Conservation (phyloP, 164 flowering plant genomes). For the Sedum album region DNA sequence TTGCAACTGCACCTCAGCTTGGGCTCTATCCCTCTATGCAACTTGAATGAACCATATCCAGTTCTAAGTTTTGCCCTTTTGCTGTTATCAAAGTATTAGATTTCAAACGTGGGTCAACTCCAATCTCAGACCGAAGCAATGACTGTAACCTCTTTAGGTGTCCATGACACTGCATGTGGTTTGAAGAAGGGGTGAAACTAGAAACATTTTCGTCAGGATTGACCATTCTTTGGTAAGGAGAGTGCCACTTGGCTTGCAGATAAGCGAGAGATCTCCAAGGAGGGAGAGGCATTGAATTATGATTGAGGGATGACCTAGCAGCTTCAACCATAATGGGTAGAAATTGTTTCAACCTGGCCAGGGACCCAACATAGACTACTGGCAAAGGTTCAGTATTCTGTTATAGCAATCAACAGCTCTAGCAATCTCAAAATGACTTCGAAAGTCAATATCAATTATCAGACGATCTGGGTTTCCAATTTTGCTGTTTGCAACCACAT, state of each 20-base stretch:
- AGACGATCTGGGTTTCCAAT: slow-evolving; percentile 48
- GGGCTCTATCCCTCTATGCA: neutral
- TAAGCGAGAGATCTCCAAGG: slow-evolving; percentile 95
- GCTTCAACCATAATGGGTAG: slow-evolving; percentile 87
- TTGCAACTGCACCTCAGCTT: neutral
- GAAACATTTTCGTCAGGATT: slow-evolving; percentile 21
- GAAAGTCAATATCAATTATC: slow-evolving; percentile 75
- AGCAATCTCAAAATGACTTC: slow-evolving; percentile 93
- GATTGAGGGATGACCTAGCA: slow-evolving; percentile 68
- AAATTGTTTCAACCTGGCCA: slow-evolving; percentile 48
- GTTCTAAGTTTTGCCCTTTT: slow-evolving; percentile 31
- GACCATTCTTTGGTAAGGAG: slow-evolving; percentile 44
- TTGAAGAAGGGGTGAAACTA: slow-evolving; percentile 6
- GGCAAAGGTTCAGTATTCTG: slow-evolving; percentile 61
- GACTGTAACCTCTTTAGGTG: slow-evolving; percentile 53
- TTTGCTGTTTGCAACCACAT: slow-evolving; percentile 32
- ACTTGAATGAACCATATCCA: neutral
- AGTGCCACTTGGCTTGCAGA: slow-evolving; percentile 82
- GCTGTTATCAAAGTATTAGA: slow-evolving; percentile 31
- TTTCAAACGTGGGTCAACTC: slow-evolving; percentile 45
- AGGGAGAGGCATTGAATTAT: slow-evolving; percentile 93
- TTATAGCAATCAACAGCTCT: slow-evolving; percentile 78
- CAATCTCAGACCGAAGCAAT: slow-evolving; percentile 46
- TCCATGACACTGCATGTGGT: slow-evolving; percentile 54
- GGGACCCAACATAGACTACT: slow-evolving; percentile 65